Evolutionary conservation across 2,329 filamentous ascomycete species (phyloP).

Genomic region (Curvularia hawaiiensis): DNA sequence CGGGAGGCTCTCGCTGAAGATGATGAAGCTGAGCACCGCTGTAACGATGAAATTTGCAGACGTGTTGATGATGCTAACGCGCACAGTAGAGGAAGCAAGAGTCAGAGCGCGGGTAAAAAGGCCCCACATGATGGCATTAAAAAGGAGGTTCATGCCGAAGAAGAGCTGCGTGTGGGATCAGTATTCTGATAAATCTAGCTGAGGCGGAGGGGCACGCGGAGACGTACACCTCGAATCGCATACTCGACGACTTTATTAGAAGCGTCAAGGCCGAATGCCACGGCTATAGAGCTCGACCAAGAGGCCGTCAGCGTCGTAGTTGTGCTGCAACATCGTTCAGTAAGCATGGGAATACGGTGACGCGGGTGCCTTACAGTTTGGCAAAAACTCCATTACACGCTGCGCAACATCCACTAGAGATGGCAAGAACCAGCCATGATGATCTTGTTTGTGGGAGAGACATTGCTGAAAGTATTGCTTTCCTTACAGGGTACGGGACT

Average conservation of each 20-base stretch:
- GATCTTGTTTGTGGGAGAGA: slow-evolving; percentile 29
- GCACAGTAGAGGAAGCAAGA: slow-evolving; percentile 73
- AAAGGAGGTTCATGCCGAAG: slow-evolving; percentile 74
- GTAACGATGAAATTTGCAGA: slow-evolving; percentile 82
- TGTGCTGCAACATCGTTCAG: slow-evolving; percentile 52
- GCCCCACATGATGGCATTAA: slow-evolving; percentile 84
- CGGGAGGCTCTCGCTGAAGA: slow-evolving; percentile 75
- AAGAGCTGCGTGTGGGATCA: slow-evolving; percentile 61
- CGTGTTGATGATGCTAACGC: slow-evolving; percentile 82
- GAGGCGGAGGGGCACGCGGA: not conserved
- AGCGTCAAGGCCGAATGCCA: slow-evolving; percentile 52
- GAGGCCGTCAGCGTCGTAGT: slow-evolving; percentile 64
- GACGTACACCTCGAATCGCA: slow-evolving; percentile 57
- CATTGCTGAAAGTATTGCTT: slow-evolving; percentile 23
- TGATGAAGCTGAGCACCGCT: slow-evolving; percentile 69
- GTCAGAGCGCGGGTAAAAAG: slow-evolving; percentile 81
- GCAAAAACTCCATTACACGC: slow-evolving; percentile 84
- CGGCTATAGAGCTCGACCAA: slow-evolving; percentile 57
- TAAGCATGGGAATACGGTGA: not conserved
- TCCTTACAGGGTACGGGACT: slow-evolving; percentile 4
- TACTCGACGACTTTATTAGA: slow-evolving; percentile 57
- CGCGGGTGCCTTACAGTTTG: slow-evolving; percentile 65
- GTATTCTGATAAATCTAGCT: not conserved
- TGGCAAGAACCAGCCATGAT: slow-evolving; percentile 66
- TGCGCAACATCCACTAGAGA: slow-evolving; percentile 77